Conservation (phyloP, 768 basidiomycete genomes). For the Kwoniella sp. region DNA sequence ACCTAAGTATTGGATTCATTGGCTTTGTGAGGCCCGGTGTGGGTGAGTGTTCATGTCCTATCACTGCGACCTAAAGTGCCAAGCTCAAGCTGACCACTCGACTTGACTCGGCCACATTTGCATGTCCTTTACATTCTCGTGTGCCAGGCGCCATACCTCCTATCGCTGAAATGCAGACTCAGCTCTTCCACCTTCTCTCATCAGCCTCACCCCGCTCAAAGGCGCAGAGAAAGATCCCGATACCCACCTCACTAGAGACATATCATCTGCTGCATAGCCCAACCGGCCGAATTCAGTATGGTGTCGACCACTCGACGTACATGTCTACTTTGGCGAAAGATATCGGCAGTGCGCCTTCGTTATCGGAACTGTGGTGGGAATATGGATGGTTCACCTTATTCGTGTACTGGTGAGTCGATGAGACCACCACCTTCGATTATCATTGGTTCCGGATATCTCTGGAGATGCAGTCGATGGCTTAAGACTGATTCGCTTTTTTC, state of each 20-base stretch:
- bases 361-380: constrained; percentile 60
- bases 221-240: constrained; percentile 45
- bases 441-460: no score
- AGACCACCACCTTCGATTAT: neutral
- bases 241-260: constrained; percentile 60
- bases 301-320: constrained; percentile 64
- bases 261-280: constrained; percentile 64
- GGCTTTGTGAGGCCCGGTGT: constrained; percentile 66
- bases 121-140: neutral
- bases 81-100: no score
- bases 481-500: neutral
- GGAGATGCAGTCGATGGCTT: neutral
- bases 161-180: constrained; percentile 65
- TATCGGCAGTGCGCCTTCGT: constrained; percentile 62
- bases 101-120: no score
- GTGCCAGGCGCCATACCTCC: constrained; percentile 61
- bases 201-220: constrained; percentile 43
- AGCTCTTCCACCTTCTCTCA: constrained; percentile 64
- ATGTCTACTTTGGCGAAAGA: constrained; percentile 65
- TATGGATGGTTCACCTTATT: constrained; percentile 62
- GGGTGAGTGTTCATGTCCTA: constrained; percentile 56
- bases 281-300: constrained; percentile 64
- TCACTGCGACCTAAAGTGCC: no score
- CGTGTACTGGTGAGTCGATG: constrained; percentile 61
- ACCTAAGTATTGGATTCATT: constrained; percentile 62